These are phyloP conservation scores for Penicillium occitanis DNA, from an alignment of 2,329 filamentous ascomycete species.

Conservation along the genomic window DNA sequence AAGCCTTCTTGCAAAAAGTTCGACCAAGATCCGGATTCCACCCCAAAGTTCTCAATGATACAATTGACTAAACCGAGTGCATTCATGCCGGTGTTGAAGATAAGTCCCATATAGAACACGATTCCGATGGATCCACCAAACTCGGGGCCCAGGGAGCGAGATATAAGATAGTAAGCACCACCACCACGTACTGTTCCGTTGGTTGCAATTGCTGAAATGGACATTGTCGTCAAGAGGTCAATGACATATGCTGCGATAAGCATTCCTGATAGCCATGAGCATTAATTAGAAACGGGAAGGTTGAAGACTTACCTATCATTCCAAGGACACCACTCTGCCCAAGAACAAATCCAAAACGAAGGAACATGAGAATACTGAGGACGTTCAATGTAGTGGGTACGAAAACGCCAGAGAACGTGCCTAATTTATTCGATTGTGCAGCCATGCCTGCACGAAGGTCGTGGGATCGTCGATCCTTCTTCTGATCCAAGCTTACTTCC, in stretches of 20 bases:
- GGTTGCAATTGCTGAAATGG: conserved; percentile 82
- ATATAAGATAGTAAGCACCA: conserved; percentile 86
- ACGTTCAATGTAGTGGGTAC: conserved; percentile 89
- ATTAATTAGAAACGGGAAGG: background rate
- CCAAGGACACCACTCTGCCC: conserved; percentile 77
- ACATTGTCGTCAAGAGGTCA: conserved; percentile 80
- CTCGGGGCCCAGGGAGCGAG: conserved; percentile 78
- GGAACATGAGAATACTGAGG: conserved; percentile 86
- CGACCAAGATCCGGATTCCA: conserved; percentile 55
- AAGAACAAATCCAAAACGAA: conserved; percentile 81
- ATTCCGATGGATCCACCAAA: conserved; percentile 87
- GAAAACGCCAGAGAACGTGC: conserved; percentile 76
- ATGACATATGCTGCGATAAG: conserved; percentile 75
- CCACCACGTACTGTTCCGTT: conserved; percentile 87
- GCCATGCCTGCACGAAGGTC: conserved; percentile 28
- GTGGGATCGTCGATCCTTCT: conserved; percentile 32
- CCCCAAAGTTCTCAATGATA: conserved; percentile 71
- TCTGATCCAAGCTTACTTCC: conserved; percentile 26
- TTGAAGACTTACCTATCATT: conserved; percentile 63
- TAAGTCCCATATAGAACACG: conserved; percentile 86
- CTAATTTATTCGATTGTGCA: conserved; percentile 61
- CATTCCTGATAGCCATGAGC: conserved; percentile 54
- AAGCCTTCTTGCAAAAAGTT: conserved; percentile 67
- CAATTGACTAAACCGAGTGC: conserved; percentile 84
- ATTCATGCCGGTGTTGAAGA: conserved; percentile 84